phyloP scores from a whole-genome alignment of 768 basidiomycete species.

The Agaricus sinodeliciosus region DNA sequence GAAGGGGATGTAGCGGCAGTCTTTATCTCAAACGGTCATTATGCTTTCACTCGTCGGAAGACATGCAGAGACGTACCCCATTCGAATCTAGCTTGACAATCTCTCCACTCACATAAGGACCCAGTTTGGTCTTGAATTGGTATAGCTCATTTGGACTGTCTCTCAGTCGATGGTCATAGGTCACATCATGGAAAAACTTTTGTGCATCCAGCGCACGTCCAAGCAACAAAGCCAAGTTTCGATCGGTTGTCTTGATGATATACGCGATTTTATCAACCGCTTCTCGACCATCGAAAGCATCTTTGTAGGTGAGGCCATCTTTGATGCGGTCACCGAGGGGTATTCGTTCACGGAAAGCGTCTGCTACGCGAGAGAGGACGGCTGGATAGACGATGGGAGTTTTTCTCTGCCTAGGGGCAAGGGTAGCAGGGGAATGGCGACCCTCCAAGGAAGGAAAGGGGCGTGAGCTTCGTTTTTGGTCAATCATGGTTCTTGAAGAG shows the following conservation, averaged over 20 bases:
- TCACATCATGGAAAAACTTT: slow-evolving; percentile 99
- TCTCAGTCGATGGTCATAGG: slow-evolving; percentile 92
- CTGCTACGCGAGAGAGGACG: slow-evolving; percentile 87
- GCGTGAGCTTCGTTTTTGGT: slow-evolving; percentile 23
- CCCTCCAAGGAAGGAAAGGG: slow-evolving; percentile 30
- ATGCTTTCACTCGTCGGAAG: not conserved
- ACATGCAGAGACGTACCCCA: slow-evolving; percentile 10
- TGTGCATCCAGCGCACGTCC: slow-evolving; percentile 95
- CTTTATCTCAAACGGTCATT: not conserved
- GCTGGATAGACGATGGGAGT: slow-evolving; percentile 92
- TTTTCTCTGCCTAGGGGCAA: slow-evolving; percentile 37
- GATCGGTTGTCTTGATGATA: slow-evolving; percentile 97
- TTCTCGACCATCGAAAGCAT: slow-evolving; percentile 94
- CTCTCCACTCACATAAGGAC: slow-evolving; percentile 81
- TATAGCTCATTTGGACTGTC: slow-evolving; percentile 88
- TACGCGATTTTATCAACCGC: slow-evolving; percentile 97
- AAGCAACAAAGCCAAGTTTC: slow-evolving; percentile 91
- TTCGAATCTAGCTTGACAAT: slow-evolving; percentile 27
- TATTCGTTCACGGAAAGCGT: slow-evolving; percentile 85
- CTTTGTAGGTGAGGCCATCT: slow-evolving; percentile 93
- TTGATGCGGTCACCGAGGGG: slow-evolving; percentile 74
- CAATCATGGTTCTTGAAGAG: slow-evolving; percentile 41
- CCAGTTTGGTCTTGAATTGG: slow-evolving; percentile 83
- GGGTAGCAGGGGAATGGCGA: slow-evolving; percentile 31
- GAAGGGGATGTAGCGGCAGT: slow-evolving; percentile 20